Evolutionary conservation across 495 filamentous ascomycete genomes (phyloP).

Genomic region (Tuber microsphaerosporum): DNA sequence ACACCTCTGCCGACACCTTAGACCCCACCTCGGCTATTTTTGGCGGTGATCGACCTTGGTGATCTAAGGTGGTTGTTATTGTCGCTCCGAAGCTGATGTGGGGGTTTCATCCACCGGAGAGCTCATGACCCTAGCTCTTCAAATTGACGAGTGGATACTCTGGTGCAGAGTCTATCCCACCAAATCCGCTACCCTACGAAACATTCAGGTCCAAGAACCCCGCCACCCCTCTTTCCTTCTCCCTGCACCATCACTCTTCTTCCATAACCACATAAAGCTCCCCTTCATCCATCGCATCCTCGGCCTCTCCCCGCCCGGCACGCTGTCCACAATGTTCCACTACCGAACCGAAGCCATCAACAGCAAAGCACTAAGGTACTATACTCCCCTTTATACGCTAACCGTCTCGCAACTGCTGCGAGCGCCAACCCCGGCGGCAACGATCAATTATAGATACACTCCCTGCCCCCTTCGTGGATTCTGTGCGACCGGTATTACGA

Average conservation of each 20-base stretch:
- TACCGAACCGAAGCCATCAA: constrained; percentile 89
- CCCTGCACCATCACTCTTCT: neutral
- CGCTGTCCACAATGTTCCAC: constrained; percentile 66
- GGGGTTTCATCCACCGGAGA: neutral
- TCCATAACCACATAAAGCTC: neutral
- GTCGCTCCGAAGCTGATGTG: neutral
- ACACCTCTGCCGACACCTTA: neutral
- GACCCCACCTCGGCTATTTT: neutral
- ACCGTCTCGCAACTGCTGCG: constrained; percentile 75
- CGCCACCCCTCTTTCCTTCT: neutral
- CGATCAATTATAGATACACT: constrained; percentile 74
- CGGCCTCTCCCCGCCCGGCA: neutral
- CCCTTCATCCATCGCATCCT: constrained; percentile 1
- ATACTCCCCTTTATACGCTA: constrained; percentile 98
- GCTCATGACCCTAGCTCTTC: neutral
- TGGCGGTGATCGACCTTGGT: neutral
- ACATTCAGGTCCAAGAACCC: neutral
- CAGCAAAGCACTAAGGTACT: too few relatives aligned
- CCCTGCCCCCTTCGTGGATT: constrained; percentile 72
- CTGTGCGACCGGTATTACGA: constrained; percentile 80
- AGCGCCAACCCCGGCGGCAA: constrained; percentile 94
- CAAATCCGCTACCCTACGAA: neutral
- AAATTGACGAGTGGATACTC: neutral
- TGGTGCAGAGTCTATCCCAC: neutral
- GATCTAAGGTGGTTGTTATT: neutral